Base-by-base conservation (phyloP, 2,329 filamentous ascomycete species). In the Cordyceps pruinosa region DNA sequence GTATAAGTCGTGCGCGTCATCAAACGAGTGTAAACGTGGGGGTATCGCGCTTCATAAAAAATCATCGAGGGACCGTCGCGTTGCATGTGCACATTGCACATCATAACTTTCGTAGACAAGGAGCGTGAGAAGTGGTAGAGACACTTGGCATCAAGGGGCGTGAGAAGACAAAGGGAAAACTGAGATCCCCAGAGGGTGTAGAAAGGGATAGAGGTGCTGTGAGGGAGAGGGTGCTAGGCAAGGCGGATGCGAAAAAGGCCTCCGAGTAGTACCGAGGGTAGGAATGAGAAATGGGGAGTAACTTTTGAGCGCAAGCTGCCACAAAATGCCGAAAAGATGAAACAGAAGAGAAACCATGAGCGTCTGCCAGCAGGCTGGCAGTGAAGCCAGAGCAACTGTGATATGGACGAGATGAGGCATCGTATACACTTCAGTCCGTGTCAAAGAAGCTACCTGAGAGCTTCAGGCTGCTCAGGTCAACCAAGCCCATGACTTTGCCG, bases 361-460 rank as follows among this genome's bases (percentile, higher is more conserved):
- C 10, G 17, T 12, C 30, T 32, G 30, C 30, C 30, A 6, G 21
- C 39, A 47, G 49, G 19, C 21, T 41, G 35, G 34, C 3, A 41
- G 39, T 5, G 9, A 25, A 1, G 25, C 10, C 10, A 6, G 10
- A n/a, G 3, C 19, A 13, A 6, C 23, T 17, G n/a, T n/a, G 23
- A 15, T n/a, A 23, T 2, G 35, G 45, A 34, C 1, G 17, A 34
- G 23, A 17, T 4, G 13, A 15, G 8, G 30, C 12, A 32, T 41
- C 42, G 37, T 42, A 42, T 35, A 26, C 51, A 12, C 25, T 62
- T n/a, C 58, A 72, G 56, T 77, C 71, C 9, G 65, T 66, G 30
- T 79, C 76, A 49, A 79, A 78, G 62, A 76, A 78, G 61, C 77
- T 80, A 19, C 65, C 70, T 6, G 67, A 68, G 58, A 71, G 62